Percentiles rank a stretch among this genome's conserved stretches.
Evolutionary conservation across 805 yeast species (phyloP).

Genomic region (Nakazawaea wickerhamii): DNA sequence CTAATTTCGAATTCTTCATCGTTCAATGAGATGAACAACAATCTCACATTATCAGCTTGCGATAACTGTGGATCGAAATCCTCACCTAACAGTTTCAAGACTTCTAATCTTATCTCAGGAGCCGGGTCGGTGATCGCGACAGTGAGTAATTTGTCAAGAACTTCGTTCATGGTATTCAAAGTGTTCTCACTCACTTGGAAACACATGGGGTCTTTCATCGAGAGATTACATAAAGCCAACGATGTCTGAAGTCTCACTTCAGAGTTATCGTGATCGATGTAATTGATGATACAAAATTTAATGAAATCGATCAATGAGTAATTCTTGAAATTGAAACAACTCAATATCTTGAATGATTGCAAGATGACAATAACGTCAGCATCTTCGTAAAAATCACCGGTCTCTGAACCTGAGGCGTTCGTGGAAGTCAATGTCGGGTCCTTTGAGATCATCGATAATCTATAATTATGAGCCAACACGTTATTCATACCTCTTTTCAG

Average conservation of each 20-base stretch:
- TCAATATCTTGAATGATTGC: conserved; percentile 75
- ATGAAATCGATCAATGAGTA: conserved; percentile 84
- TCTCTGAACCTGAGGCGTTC: conserved; percentile 16
- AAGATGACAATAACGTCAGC: conserved; percentile 47
- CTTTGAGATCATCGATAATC: conserved; percentile 65
- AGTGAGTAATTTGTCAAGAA: conserved; percentile 72
- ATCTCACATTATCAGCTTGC: conserved; percentile 84
- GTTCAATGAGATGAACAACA: conserved; percentile 82
- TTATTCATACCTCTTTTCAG: conserved; percentile 53
- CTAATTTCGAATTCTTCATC: conserved; percentile 87
- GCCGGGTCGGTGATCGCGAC: conserved; percentile 85
- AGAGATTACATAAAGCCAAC: conserved; percentile 72
- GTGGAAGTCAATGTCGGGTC: conserved; percentile 44
- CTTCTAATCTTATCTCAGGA: conserved; percentile 79
- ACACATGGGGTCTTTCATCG: conserved; percentile 76
- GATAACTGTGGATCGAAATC: conserved; percentile 88
- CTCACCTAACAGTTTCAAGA: conserved; percentile 64
- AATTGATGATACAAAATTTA: conserved; percentile 74
- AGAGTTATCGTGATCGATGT: conserved; percentile 74
- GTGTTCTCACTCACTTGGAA: conserved; percentile 78
- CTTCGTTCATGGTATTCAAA: conserved; percentile 76
- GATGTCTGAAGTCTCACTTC: conserved; percentile 83
- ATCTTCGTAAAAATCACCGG: conserved; percentile 17
- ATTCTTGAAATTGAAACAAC: conserved; percentile 67
- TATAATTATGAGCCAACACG: conserved; percentile 67